Evolutionary conservation across 1,284 basidiomycete genomes (phyloP), one percentile per base, ranked within the genome.

Genomic region (Ustilago esculenta): DNA sequence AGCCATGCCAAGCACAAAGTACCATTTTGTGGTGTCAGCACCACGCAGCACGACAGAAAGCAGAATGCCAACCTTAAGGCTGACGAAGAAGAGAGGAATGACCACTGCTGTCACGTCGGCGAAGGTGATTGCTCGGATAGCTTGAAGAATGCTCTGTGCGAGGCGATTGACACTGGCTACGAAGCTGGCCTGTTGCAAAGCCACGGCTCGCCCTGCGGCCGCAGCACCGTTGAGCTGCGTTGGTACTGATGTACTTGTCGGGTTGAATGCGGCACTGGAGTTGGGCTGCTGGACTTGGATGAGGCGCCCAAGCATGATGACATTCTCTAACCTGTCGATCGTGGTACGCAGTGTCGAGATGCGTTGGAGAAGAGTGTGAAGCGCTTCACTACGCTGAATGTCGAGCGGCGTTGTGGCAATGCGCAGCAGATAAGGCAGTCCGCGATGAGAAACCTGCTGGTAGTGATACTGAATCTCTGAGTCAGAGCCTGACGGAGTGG

Each of bases 11-110:
- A 64, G 37, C 25, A 76, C 55, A 45, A 67, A 52, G 42, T 52
- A 65, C 32, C 29, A 29, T 40, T 73, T 76, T n/a, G 53, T n/a
- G 21, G 25, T 18, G 12, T 64, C 58, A 4, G 75, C 75, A 4
- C 56, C 50, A 2, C 67, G 43, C 24, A 69, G 45, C 57, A 76
- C 50, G 24, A 76, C 51, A 21, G 65, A 71, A 11, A 76, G 53
- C 27, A 76, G 42, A 23, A 76, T 61, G 18, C 61, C 56, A 12
- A 76, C 48, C 21, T 75, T 75, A 37, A 76, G 49, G 4, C 56
- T 43, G 4, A 76, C 50, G 25, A 76, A 71, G 11, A 67, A 50
- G 44, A 75, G 49, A 2, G 73, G 72, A 24, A 73, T 18, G 25
- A 53, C 25, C 12, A 75, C 55, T 7, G 49, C 51, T 1, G 41